These are phyloP conservation scores for Saccharomycopsis sp. DNA, from an alignment of 805 yeast species.

Conservation along the genomic window DNA sequence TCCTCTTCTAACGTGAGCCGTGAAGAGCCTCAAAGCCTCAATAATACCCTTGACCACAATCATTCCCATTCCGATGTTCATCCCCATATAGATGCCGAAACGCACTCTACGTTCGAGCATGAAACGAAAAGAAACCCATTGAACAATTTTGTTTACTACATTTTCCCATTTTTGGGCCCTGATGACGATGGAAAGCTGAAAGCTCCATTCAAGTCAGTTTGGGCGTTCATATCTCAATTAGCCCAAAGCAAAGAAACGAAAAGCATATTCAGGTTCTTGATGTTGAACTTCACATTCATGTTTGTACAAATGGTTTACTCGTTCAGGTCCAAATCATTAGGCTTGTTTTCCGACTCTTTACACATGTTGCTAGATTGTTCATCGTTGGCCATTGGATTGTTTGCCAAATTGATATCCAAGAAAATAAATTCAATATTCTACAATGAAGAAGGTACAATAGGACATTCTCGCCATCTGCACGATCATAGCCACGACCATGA, in stretches of 20 bases:
- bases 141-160: conserved; percentile 13
- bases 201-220: conserved; percentile 6
- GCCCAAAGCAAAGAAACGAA: conserved; percentile 59
- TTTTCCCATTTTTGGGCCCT: conserved; percentile 16
- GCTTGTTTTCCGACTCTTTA: conserved; percentile 82
- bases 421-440: conserved; percentile 30
- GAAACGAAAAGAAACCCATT: conserved; percentile 5
- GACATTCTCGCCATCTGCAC: not conserved
- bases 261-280: conserved; percentile 78
- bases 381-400: conserved; percentile 77
- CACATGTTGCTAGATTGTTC: conserved; percentile 96
- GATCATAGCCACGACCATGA: conserved; percentile 5
- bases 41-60: conserved; percentile 8
- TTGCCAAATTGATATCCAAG: conserved; percentile 67
- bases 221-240: conserved; percentile 27
- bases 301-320: conserved; percentile 87
- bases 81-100: conserved; percentile 10
- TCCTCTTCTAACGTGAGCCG: conserved; percentile 1
- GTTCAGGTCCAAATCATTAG: conserved; percentile 84
- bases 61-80: conserved; percentile 19
- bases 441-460: not conserved
- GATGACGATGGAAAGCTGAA: conserved; percentile 1
- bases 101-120: not conserved
- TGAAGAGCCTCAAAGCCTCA: not conserved
- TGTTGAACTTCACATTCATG: conserved; percentile 89